Evolutionary conservation across 1,284 basidiomycete genomes (phyloP), one percentile per base, ranked within the genome.

Genomic region (Leccinum huronense): DNA sequence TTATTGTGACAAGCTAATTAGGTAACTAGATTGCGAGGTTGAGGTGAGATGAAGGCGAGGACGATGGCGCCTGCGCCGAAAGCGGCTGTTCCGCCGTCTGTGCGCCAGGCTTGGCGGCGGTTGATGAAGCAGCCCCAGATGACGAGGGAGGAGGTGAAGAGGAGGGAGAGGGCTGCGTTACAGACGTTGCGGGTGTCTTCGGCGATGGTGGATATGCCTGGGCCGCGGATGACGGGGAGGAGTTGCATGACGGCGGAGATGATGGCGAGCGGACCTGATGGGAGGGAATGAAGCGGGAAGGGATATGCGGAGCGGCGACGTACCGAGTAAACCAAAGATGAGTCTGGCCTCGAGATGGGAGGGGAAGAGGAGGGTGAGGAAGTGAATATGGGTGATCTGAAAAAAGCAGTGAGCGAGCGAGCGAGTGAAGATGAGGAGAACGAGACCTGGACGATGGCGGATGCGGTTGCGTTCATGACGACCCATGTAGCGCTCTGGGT

Each of bases 301-400:
- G 38, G 38, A 40, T 40, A 55, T 51, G 13, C 9, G 34, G 27
- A 30, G 34, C 11, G 48, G 6, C 33, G 34, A 70, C 77, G 67
- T 70, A 83, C 93, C 94, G 11, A 98, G 86, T 42, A 97, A 83
- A 67, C 87, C 82, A 71, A 95, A 90, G 65, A 99, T 97, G 58
- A 99, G 86, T 27, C 90, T 83, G 4, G 87, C 89, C 78, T 99
- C 97, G 42, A 97, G 85, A n/a, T 85, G 81, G 5, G 97, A 98
- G 1, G 97, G 97, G 75, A 94, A 99, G 19, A 99, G 84, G 5
- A 99, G 85, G 3, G 97, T 97, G 63, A 99, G 83, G 78, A 98
- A 98, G 76, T 99, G 97, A 62, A 99, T 98, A 78, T 99, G 96
- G 0, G 97, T 97, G 65, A 95, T 90, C 93, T 97, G 74, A 9